Evolutionary conservation across 352 stramenopile species (phyloP), one percentile per base, ranked within the genome.

Genomic region (Globisporangium okanoganense): DNA sequence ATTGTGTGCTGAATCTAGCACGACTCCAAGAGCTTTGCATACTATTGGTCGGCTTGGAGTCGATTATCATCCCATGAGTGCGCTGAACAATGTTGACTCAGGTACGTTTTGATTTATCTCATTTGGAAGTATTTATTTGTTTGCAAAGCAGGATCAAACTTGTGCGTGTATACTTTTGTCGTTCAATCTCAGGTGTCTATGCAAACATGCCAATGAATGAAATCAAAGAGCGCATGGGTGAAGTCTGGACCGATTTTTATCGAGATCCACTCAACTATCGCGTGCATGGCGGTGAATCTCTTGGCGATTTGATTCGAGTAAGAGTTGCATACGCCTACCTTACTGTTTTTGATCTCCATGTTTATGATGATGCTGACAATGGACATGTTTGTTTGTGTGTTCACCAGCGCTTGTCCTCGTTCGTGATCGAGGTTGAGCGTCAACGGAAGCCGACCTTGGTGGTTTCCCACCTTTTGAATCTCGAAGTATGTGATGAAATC

Each of bases 191-290:
- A 79, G 73, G 71, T 7, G 58, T 75, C 24, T 82, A 75, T 44
- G 69, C 73, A 1, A 75, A 79, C 35, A 76, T 82, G 66, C 58
- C 73, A 10, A 56, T 73, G 35, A 58, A 53, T 18, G 73, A 79
- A 24, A 71, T 81, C 51, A 75, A 70, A 22, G 61, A 72, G 20
- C 67, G 61, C 8, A 67, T 81, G 67, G 67, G 58, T 29, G 62
- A 75, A 27, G 59, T 75, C 25, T 69, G 70, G 48, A 63, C 58
- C 31, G 69, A 79, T 33, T 82, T 78, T 53, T 78, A 69, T 22
- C 63, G 65, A n/a, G 73, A 82, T 16, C 73, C 73, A 2, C 70
- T 82, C 49, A 82, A 78, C 54, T 82, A 79, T 54, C 73, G 73
- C 24, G 58, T 79, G 16, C 71, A 82, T 36, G 73, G 71, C 18